Evolutionary conservation across 2,329 filamentous ascomycete genomes (phyloP).

Genomic region (Fusarium denticulatum): DNA sequence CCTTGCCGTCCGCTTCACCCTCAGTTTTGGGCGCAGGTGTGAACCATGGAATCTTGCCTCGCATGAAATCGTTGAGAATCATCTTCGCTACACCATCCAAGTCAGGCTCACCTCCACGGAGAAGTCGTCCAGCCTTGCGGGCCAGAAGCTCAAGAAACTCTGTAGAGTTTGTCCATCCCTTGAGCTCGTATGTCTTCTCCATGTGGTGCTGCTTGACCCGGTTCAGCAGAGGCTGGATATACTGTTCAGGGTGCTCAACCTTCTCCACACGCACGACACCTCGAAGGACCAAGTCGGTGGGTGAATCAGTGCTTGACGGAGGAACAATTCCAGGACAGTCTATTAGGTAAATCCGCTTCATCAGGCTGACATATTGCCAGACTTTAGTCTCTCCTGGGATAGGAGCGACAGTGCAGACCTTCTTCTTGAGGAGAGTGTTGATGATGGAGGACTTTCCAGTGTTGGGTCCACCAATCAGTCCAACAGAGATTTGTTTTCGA

Average conservation of each 20-base stretch:
- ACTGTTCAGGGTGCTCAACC: constrained; percentile 95
- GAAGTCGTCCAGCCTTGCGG: constrained; percentile 83
- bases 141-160: constrained; percentile 90
- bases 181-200: constrained; percentile 91
- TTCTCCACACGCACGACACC: constrained; percentile 96
- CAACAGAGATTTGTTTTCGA: constrained; percentile 93
- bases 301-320: constrained; percentile 83
- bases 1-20: constrained; percentile 58
- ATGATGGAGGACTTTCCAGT: constrained; percentile 97
- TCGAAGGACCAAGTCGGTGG: constrained; percentile 87
- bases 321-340: constrained; percentile 97
- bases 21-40: constrained; percentile 76
- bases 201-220: constrained; percentile 88
- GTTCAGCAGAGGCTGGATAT: constrained; percentile 83
- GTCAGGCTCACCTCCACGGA: constrained; percentile 95
- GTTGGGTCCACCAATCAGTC: constrained; percentile 82
- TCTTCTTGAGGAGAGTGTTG: constrained; percentile 94
- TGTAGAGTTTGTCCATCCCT: constrained; percentile 77
- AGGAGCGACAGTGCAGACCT: constrained; percentile 91
- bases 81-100: constrained; percentile 96
- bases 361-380: constrained; percentile 96
- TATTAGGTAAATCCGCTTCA: constrained; percentile 90
- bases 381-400: constrained; percentile 98
- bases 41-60: constrained; percentile 97
- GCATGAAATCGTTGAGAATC: constrained; percentile 94